These are phyloP conservation scores for Suillus weaverae DNA, from an alignment of 768 basidiomycete genomes.

Conservation along the genomic window DNA sequence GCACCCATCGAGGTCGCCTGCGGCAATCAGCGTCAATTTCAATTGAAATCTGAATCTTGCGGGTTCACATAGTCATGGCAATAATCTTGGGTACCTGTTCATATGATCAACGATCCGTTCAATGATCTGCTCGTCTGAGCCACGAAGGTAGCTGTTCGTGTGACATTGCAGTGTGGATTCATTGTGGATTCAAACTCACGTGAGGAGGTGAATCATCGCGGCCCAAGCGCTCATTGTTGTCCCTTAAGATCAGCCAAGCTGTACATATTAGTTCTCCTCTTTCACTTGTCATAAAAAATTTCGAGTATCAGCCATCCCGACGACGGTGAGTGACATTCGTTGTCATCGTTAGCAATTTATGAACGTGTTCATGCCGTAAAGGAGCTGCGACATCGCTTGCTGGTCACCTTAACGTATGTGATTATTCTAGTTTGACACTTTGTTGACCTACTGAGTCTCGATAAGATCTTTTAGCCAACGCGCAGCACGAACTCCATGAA, in stretches of 20 bases:
- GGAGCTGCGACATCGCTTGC: conserved; percentile 1
- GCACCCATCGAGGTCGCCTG: not conserved
- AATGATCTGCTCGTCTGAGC: not conserved
- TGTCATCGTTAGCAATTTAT: not conserved
- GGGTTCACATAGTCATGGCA: not conserved
- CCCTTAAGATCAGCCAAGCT: not conserved
- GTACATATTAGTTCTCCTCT: not conserved
- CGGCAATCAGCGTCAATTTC: not conserved
- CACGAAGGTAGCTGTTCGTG: not conserved
- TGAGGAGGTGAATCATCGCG: not conserved
- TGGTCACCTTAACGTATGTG: conserved; percentile 1
- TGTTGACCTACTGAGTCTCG: not conserved
- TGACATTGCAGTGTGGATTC: not conserved
- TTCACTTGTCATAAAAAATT: not conserved
- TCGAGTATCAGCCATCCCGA: not conserved
- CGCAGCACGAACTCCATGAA: conserved; percentile 1
- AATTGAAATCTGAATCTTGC: not conserved
- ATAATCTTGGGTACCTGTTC: not conserved
- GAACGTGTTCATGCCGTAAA: not conserved
- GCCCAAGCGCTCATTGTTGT: not conserved
- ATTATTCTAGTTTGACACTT: not conserved
- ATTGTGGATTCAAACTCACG: not conserved
- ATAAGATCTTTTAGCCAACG: not conserved
- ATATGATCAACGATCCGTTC: not conserved
- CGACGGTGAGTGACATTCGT: not conserved